Conservation (phyloP, 208 protist genomes). For the Leishmania tropica region DNA sequence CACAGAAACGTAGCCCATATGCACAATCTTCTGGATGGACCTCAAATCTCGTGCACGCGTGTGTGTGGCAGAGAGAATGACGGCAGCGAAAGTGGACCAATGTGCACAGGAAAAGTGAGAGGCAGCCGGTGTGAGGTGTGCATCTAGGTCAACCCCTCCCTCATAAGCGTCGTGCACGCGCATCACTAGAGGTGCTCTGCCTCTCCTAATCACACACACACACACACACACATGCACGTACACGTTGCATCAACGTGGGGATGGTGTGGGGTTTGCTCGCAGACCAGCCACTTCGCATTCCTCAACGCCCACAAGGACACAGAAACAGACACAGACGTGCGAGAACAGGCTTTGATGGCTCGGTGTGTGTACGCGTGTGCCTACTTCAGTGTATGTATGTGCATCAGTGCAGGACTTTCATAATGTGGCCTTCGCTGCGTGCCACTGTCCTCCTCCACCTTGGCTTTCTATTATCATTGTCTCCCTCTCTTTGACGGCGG, state of each 20-base stretch:
- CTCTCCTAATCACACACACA: not conserved
- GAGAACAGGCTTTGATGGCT: not conserved
- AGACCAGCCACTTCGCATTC: not conserved
- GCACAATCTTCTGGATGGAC: not conserved
- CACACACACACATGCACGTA: not conserved
- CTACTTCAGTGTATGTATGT: not conserved
- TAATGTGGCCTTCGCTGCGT: not conserved
- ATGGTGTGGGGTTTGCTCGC: not conserved
- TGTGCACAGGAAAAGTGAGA: not conserved
- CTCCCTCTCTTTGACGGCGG: not conserved
- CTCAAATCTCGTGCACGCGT: not conserved
- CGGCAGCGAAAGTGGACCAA: not conserved
- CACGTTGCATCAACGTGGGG: not conserved
- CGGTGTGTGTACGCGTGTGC: not conserved
- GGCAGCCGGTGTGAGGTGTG: not conserved
- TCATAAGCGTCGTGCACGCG: not conserved
- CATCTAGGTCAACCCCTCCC: not conserved
- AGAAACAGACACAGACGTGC: not conserved
- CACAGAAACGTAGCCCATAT: not conserved
- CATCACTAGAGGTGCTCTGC: not conserved
- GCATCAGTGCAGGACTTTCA: not conserved
- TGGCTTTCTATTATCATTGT: not conserved
- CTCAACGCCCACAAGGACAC: not conserved
- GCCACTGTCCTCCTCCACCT: not conserved
- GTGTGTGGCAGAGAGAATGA: not conserved